Conservation (phyloP, 768 basidiomycete species). For the Mycena indigotica region DNA sequence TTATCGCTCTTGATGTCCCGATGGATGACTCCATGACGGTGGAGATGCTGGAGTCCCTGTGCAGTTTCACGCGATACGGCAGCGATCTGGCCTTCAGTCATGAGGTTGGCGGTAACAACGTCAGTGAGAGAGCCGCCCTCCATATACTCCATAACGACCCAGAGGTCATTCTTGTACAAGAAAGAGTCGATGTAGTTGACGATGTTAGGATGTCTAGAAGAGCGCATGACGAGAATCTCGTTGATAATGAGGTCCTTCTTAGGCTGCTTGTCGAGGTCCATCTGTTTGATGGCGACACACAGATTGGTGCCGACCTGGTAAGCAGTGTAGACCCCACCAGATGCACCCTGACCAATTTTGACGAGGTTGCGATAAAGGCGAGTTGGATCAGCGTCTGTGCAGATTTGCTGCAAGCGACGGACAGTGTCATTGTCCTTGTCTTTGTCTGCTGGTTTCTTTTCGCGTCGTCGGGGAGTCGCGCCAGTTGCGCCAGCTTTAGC, state of each 20-base stretch:
- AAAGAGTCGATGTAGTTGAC: constrained; percentile 99
- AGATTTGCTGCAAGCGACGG: constrained; percentile 87
- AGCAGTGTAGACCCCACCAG: constrained; percentile 97
- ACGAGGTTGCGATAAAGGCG: constrained; percentile 87
- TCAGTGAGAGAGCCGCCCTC: constrained; percentile 94
- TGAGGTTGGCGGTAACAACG: constrained; percentile 92
- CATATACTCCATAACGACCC: constrained; percentile 99
- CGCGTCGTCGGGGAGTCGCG: constrained; percentile 81
- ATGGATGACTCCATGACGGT: constrained; percentile 96
- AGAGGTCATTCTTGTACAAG: constrained; percentile 95
- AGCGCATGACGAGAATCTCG: constrained; percentile 98
- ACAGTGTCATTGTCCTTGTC: constrained; percentile 88
- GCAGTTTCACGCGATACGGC: constrained; percentile 92
- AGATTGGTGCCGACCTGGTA: constrained; percentile 95
- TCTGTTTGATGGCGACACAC: constrained; percentile 98
- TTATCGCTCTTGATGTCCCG: constrained; percentile 99
- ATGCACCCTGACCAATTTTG: constrained; percentile 98
- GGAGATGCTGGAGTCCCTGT: constrained; percentile 92
- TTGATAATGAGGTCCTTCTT: constrained; percentile 99
- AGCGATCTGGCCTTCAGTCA: constrained; percentile 99
- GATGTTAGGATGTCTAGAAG: constrained; percentile 95
- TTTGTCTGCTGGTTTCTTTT: constrained; percentile 83
- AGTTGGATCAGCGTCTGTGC: constrained; percentile 97
- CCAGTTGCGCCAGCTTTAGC: constrained; percentile 68
- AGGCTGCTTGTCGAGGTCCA: constrained; percentile 99